Base-by-base conservation (phyloP, 345 rosid species). In the Linum tenue region DNA sequence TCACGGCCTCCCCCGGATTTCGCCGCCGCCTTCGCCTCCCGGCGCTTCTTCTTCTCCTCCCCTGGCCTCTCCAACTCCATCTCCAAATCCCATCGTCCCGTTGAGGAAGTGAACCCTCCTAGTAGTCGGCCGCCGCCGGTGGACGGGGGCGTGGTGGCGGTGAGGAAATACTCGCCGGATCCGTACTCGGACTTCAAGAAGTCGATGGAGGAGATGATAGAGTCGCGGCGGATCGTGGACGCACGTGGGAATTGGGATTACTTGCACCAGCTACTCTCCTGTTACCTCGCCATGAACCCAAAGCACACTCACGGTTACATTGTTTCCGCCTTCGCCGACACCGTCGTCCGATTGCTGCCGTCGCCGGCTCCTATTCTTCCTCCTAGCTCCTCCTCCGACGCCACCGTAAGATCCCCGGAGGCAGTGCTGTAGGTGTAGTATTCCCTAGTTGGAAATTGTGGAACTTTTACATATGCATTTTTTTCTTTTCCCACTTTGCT, bases 141-240 rank as follows among this genome's bases (percentile, higher is more conserved):
- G n/a, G 56, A 60, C 37, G 88, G 91, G 17, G 90, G 89, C 17
- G 76, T 73, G 56, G 91, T 73, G 56, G 91, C 86, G 22, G 78
- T 86, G 4, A 80, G 64, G 74, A 90, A 83, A 48, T 84, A 69
- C 67, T 90, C 98, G 1, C 82, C 86, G 43, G 90, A 90, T 70
- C 98, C 97, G 17, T 84, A 84, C 75, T 59, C 57, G 7, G 98
- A 92, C 67, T 92, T 92, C 55, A 79, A 81, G 40, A n/a, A 63
- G n/a, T 92, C 97, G 56, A 92, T 90, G 97, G 80, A 74, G 59
- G 97, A 88, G 73, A 92, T 92, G 98, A 81, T 92, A 1, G 92
- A 88, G 70, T 90, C 97, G 3, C 82, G 90, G 71, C 79, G 77
- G 55, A 10, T 66, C 14, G 68, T 51, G 37, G 89, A 87, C 69